A percentile compares a stretch with the other conserved stretches of the same genome.
These are phyloP conservation scores for Astragalus glycyphyllos DNA, from an alignment of 306 rosid genomes.

Conservation along the genomic window DNA sequence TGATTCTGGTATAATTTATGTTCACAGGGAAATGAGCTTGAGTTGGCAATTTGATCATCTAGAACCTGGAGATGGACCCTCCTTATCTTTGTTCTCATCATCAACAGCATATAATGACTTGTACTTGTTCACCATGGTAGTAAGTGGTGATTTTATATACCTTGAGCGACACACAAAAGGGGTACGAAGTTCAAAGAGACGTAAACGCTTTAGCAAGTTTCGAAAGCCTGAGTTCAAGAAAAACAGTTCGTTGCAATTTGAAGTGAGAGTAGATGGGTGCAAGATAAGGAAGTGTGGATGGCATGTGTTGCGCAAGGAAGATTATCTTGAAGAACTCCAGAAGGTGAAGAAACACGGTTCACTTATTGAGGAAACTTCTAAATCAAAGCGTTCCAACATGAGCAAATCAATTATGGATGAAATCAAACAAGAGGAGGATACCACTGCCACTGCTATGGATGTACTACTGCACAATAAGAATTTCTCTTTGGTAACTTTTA, in stretches of 20 bases:
- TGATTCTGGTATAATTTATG: no score
- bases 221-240: constrained; percentile 4
- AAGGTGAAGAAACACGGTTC: no score
- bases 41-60: constrained; percentile 3
- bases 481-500: background rate
- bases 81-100: background rate
- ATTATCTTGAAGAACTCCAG: constrained; percentile 1
- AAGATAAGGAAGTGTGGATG: constrained; percentile 14
- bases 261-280: constrained; percentile 22
- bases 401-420: background rate
- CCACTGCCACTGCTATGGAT: no score
- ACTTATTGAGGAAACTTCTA: no score
- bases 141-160: constrained; percentile 32
- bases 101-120: constrained; percentile 8
- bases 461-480: no score
- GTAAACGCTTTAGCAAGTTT: background rate
- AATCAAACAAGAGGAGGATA: background rate
- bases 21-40: no score
- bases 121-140: constrained; percentile 8
- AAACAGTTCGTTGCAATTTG: background rate
- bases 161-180: background rate
- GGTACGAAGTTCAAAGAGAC: background rate
- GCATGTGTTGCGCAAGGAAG: background rate
- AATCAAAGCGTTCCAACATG: no score
- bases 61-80: constrained; percentile 5